Base-by-base conservation (phyloP, 2,329 filamentous ascomycete genomes). In the Verticillium dahliae region DNA sequence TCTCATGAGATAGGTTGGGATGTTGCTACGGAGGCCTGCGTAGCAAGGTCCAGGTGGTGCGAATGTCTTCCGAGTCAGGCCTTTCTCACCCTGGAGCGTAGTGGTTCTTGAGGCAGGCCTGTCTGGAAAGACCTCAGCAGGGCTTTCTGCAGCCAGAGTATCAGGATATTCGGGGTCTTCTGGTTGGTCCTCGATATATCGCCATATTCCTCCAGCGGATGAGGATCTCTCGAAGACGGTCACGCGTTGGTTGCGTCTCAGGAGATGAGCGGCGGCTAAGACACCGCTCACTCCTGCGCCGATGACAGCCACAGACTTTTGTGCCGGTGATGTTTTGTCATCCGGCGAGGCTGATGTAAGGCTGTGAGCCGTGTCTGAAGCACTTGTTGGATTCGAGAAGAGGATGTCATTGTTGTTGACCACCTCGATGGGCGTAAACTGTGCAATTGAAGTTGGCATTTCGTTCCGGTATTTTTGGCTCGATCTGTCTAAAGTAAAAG, bases 1-100 rank as follows among this genome's bases (percentile, higher is more conserved):
- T 52, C 73, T 70, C 72, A 82, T 76, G 2, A 81, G 67, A 27
- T 71, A 78, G n/a, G 88, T 86, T 0, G 90, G 88, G 3, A 93
- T 88, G 67, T 94, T 95, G 39, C 90, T 91, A 69, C 88, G 88
- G 7, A 93, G 75, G 2, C 81, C 80, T 5, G 72, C 73, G 62
- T 82, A 74, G 81, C 84, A 77, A 80, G 92, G 75, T 0, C 72
- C 73, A 0, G 71, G 73, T 2, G 69, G 69, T 1, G 69, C 65
- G 41, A 68, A 70, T 2, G 9, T 10, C 9, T 52, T 52, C 18
- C 45, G 18, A 27, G 7, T 22, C 6, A 57, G 6, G 4, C 7
- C 11, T 15, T 34, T 14, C 33, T 38, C 27, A 4, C 4, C 5
- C 27, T 5, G 27, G 4, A 31, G 27, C 5, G 18, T n/a, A 4